Percentiles rank a stretch among this genome's conserved stretches.
Conservation (phyloP, 192 early-diverging fungal genomes). For the Podila clonocystis region DNA sequence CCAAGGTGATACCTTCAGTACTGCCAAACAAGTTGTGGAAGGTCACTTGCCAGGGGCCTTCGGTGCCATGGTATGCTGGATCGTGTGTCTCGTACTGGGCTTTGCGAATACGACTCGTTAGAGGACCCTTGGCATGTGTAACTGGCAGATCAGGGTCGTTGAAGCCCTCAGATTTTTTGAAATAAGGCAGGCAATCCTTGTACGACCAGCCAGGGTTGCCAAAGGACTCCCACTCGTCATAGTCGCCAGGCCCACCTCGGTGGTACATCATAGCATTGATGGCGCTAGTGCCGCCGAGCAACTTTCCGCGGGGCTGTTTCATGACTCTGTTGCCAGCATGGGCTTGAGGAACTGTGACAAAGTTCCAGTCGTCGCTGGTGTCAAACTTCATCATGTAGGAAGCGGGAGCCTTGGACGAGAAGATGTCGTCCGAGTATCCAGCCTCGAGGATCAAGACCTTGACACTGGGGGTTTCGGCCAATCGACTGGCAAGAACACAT, state of each 20-base stretch:
- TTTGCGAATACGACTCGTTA: slow-evolving; percentile 15
- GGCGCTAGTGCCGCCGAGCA: slow-evolving; percentile 31
- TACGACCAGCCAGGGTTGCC: slow-evolving; percentile 19
- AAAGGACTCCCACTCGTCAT: slow-evolving; percentile 33
- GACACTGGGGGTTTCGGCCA: slow-evolving; percentile 35
- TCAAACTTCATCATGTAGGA: slow-evolving; percentile 14
- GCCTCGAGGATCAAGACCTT: slow-evolving; percentile 42
- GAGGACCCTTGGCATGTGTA: slow-evolving; percentile 3
- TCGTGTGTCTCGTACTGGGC: slow-evolving; percentile 26
- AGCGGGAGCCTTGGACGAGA: slow-evolving; percentile 11
- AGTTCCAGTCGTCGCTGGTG: slow-evolving; percentile 20
- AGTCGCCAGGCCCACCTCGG: slow-evolving; percentile 35
- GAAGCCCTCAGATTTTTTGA: slow-evolving; percentile 30
- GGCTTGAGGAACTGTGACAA: slow-evolving; percentile 16
- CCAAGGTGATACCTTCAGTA: slow-evolving; percentile 14
- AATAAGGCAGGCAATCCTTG: slow-evolving; percentile 5
- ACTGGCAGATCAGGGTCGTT: slow-evolving; percentile 27
- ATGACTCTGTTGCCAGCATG: slow-evolving; percentile 18
- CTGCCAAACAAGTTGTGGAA: slow-evolving; percentile 13
- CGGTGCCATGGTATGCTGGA: slow-evolving; percentile 24
- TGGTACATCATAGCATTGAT: slow-evolving; percentile 52
- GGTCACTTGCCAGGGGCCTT: slow-evolving; percentile 41
- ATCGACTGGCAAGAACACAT: slow-evolving; percentile 35
- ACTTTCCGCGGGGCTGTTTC: slow-evolving; percentile 42
- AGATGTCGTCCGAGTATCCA: slow-evolving; percentile 28